Conservation (phyloP, 1,139 yeast species). For the Yamadazyma diddensiae region DNA sequence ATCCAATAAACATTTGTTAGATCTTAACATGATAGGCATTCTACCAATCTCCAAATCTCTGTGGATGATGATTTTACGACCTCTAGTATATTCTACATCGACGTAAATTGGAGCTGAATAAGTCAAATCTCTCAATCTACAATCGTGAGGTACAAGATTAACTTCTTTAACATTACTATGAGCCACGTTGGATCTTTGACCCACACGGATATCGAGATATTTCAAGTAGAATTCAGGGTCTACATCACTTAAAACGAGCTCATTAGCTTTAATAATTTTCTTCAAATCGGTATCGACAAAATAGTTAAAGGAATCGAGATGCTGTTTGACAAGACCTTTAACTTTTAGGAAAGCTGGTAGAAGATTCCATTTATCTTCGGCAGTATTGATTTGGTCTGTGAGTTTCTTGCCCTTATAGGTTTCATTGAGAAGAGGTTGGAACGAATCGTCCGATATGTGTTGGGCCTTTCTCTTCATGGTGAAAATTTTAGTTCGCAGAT, state of each 20-base stretch:
- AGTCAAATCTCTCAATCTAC: conserved; percentile 90
- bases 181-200: conserved; percentile 54
- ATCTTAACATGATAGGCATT: conserved; percentile 96
- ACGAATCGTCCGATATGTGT: conserved; percentile 44
- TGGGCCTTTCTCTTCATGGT: conserved; percentile 17
- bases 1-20: conserved; percentile 82
- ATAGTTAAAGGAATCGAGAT: conserved; percentile 92
- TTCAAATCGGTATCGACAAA: conserved; percentile 91
- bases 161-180: conserved; percentile 55
- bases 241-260: conserved; percentile 84
- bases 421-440: conserved; percentile 75
- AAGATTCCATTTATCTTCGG: conserved; percentile 93
- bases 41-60: conserved; percentile 92
- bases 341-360: conserved; percentile 94
- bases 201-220: conserved; percentile 89
- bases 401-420: conserved; percentile 80
- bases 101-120: conserved; percentile 96
- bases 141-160: conserved; percentile 89
- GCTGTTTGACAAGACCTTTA: conserved; percentile 95
- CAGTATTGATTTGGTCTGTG: conserved; percentile 86
- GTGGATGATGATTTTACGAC: conserved; percentile 85
- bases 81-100: conserved; percentile 95
- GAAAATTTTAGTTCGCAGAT: neutral
- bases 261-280: conserved; percentile 89
- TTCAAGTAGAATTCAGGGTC: conserved; percentile 95